Evolutionary conservation across 148 eudicot genomes (phyloP).

Genomic region (Nepenthes gracilis): DNA sequence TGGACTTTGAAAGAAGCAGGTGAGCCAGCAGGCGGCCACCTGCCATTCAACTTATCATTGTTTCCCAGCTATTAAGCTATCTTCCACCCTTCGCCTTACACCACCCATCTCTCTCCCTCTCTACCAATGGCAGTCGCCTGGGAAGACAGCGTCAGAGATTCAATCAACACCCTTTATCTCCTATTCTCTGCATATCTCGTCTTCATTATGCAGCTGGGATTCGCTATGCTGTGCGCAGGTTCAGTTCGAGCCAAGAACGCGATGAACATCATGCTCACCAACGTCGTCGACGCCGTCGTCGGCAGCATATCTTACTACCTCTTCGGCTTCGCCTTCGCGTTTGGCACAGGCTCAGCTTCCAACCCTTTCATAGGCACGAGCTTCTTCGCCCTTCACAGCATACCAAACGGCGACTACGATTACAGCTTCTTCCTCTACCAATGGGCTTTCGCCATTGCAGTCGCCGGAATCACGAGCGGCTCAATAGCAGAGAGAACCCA

Average conservation of each 20-base stretch:
- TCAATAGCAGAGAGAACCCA: slow-evolving; percentile 71
- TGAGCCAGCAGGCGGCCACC: too few species aligned
- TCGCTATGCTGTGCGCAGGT: slow-evolving; percentile 78
- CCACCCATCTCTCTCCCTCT: background rate
- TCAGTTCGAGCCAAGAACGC: slow-evolving; percentile 80
- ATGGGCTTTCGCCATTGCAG: slow-evolving; percentile 77
- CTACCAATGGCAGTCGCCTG: slow-evolving; percentile 40
- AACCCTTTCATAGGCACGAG: slow-evolving; percentile 50
- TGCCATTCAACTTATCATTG: too few species aligned
- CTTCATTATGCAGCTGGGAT: slow-evolving; percentile 63
- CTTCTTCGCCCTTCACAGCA: slow-evolving; percentile 37
- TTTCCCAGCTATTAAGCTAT: background rate
- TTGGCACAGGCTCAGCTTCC: slow-evolving; percentile 27
- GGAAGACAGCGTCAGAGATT: slow-evolving; percentile 50
- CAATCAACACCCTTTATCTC: slow-evolving; percentile 55
- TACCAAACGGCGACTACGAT: slow-evolving; percentile 34
- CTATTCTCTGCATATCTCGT: slow-evolving; percentile 61
- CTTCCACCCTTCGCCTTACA: background rate
- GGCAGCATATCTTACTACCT: slow-evolving; percentile 58
- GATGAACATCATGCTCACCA: slow-evolving; percentile 68
- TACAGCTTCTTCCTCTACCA: slow-evolving; percentile 59
- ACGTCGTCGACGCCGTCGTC: slow-evolving; percentile 60
- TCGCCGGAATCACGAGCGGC: slow-evolving; percentile 59
- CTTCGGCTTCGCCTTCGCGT: slow-evolving; percentile 71
- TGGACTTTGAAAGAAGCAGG: too few species aligned